These are phyloP conservation scores for Plasmodium ovale DNA, from an alignment of 169 alveolate genomes.

Conservation along the genomic window DNA sequence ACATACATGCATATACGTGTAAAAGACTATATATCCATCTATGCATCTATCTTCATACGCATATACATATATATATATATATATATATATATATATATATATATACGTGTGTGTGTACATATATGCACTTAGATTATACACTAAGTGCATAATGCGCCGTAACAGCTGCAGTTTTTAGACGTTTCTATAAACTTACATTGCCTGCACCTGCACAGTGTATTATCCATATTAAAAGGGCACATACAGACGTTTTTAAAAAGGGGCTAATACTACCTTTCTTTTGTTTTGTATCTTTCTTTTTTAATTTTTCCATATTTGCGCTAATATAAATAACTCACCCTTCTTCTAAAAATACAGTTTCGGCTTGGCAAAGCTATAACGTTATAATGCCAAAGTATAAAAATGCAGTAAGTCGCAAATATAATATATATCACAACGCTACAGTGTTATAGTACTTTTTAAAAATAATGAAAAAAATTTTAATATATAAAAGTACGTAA, in stretches of 20 bases:
- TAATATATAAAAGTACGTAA: too few species aligned
- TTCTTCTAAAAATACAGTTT: too few species aligned
- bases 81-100: too few species aligned
- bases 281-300: conserved; percentile 1
- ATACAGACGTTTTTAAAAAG: conserved; percentile 12
- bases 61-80: too few species aligned
- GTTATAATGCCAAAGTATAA: background rate
- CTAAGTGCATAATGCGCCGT: background rate
- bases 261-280: conserved; percentile 11
- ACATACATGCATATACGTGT: too few species aligned
- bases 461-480: too few species aligned
- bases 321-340: background rate
- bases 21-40: too few species aligned
- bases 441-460: too few species aligned
- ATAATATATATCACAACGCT: too few species aligned
- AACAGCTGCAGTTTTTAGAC: too few species aligned
- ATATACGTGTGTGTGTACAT: background rate
- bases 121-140: background rate
- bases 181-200: conserved; percentile 16
- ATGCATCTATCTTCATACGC: too few species aligned
- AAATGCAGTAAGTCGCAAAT: too few species aligned
- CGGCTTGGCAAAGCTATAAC: background rate
- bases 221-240: conserved; percentile 25
- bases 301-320: conserved; percentile 9
- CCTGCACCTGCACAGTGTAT: background rate